Percentiles rank a stretch among this genome's conserved stretches.
Conservation (phyloP, 768 basidiomycete genomes). For the Psilocybe cyanescens region DNA sequence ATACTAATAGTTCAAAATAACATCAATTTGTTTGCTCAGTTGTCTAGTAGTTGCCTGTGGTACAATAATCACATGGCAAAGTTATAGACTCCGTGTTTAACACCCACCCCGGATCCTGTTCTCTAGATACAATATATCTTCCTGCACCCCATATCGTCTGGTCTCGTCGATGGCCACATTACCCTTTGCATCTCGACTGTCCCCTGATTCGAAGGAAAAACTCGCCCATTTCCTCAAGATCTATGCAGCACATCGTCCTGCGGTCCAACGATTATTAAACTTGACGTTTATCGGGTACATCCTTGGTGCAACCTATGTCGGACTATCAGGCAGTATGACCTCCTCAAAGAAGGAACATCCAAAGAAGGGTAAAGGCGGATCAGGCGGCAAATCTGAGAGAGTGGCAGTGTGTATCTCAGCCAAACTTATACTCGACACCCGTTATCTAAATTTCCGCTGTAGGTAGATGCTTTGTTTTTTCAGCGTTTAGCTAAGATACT, state of each 20-base stretch:
- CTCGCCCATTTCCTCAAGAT: conserved; percentile 46
- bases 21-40: not conserved
- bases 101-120: not conserved
- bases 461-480: conserved; percentile 95
- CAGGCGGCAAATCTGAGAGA: conserved; percentile 49
- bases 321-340: conserved; percentile 47
- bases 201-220: conserved; percentile 35
- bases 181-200: conserved; percentile 30
- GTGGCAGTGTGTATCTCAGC: conserved; percentile 62
- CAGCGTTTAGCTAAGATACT: conserved; percentile 76
- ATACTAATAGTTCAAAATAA: not conserved
- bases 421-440: not conserved
- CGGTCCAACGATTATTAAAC: conserved; percentile 74
- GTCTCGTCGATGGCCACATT: conserved; percentile 32
- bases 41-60: conserved; percentile 1
- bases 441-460: conserved; percentile 4
- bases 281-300: conserved; percentile 73
- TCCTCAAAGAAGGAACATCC: conserved; percentile 25
- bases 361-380: conserved; percentile 34
- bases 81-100: not conserved
- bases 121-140: not conserved
- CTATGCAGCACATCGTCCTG: conserved; percentile 71
- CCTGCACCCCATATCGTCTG: not conserved
- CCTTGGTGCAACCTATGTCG: conserved; percentile 62
- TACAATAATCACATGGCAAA: conserved; percentile 17